These are phyloP conservation scores for Vitis riparia DNA, from an alignment of 164 flowering plant species.

Conservation along the genomic window DNA sequence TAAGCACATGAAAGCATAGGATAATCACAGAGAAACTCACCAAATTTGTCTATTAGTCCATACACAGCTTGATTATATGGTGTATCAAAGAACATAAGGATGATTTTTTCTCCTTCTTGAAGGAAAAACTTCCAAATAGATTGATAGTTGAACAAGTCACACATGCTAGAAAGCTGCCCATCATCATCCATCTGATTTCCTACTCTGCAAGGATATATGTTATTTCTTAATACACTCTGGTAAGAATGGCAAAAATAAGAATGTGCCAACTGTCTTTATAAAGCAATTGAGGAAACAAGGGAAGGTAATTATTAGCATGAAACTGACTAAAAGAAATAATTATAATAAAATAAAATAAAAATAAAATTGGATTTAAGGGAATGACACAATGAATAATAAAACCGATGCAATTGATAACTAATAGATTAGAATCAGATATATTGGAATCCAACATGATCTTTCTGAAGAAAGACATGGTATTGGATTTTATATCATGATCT, in stretches of 20 bases:
- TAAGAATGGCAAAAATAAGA: background rate
- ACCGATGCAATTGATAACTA: too few species aligned
- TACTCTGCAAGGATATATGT: constrained; percentile 35
- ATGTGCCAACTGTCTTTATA: background rate
- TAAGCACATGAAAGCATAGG: background rate
- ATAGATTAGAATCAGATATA: too few species aligned
- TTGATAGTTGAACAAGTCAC: constrained; percentile 70
- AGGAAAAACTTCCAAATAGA: constrained; percentile 81
- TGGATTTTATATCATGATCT: too few species aligned
- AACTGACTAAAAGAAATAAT: background rate
- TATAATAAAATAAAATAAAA: too few species aligned
- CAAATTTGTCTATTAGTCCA: constrained; percentile 95
- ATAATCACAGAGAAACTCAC: constrained; percentile 27
- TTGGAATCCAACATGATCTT: too few species aligned
- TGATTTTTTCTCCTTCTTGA: constrained; percentile 96
- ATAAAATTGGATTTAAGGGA: background rate
- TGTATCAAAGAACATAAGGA: constrained; percentile 90
- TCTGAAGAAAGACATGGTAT: too few species aligned
- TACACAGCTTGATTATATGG: constrained; percentile 95
- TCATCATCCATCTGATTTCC: constrained; percentile 51
- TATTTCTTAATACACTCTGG: background rate
- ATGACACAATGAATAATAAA: background rate
- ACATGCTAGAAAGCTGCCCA: constrained; percentile 67
- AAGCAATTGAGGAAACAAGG: background rate
- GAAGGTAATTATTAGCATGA: background rate